Evolutionary conservation across 441 rosid species (phyloP), one percentile per base, ranked within the genome.

Genomic region (Macaranga tanarius): DNA sequence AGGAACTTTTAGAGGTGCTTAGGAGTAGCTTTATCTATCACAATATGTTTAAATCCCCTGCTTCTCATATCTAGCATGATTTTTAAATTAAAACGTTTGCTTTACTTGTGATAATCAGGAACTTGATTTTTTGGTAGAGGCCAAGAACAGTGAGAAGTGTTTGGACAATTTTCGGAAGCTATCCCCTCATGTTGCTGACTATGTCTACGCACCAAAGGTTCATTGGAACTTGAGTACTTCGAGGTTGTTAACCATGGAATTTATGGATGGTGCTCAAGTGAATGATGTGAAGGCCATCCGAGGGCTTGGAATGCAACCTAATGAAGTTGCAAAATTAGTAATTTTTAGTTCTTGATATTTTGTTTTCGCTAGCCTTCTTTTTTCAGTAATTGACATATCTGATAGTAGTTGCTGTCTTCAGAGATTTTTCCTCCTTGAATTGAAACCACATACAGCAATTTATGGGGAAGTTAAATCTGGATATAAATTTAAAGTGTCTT

Each of bases 231-330:
- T 90, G 77, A 92, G 93, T 78, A 84, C 98, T 79, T 85, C 98
- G 68, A 95, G 88, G 85, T 77, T 95, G 75, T 79, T 95, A 79
- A 90, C 88, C 47, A 95, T 95, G 99, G 99, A 95, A 80, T 95
- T 83, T 82, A 91, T 95, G 62, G 99, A 95, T 59, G 97, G 92
- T 80, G 97, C 90, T 61, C 93, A 87, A 76, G 86, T 91, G 68
- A 85, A 86, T 75, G 95, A 95, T 78, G 85, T 92, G 73, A 87
- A 80, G 84, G 70, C 81, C 66, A 91, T 95, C 69, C 86, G 11
- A 73, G 80, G 71, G 79, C 94, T 92, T 81, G 95, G 98, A 60
- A 87, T 95, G 73, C 91, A 74, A 66, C 95, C 93, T 6, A 73
- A 73, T 65, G 97, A 95, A 66, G 95, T 95, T 77, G 84, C 98